These are phyloP conservation scores for Aegilops umbellulata DNA, from an alignment of 176 grass and related monocot genomes.

Conservation along the genomic window DNA sequence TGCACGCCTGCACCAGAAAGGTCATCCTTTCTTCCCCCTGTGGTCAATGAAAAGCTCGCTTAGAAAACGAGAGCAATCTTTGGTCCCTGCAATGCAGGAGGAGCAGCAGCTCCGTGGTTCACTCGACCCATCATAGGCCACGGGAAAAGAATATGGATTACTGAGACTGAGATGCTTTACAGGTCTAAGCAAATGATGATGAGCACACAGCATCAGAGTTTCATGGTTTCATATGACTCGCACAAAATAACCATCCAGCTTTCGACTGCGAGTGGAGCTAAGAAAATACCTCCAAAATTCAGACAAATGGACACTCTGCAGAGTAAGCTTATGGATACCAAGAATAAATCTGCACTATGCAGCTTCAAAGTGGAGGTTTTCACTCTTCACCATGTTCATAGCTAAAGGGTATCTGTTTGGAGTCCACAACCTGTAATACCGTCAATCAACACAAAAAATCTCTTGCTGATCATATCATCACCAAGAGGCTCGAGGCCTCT, in stretches of 20 bases:
- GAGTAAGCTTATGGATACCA: not conserved
- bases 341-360: not conserved
- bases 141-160: not conserved
- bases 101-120: conserved; percentile 7
- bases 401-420: too few species aligned
- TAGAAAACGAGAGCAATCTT: conserved; percentile 21
- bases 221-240: conserved; percentile 15
- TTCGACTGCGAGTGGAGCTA: not conserved
- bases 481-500: too few species aligned
- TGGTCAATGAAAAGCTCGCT: conserved; percentile 45
- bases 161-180: conserved; percentile 5
- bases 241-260: not conserved
- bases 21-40: conserved; percentile 14
- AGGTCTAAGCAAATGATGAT: conserved; percentile 20
- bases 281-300: conserved; percentile 9
- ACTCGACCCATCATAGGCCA: conserved; percentile 3
- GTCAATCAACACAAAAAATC: not conserved
- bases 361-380: not conserved
- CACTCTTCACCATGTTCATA: too few species aligned
- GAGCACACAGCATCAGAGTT: not conserved
- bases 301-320: not conserved
- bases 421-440: not conserved
- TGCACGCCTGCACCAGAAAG: conserved; percentile 38
- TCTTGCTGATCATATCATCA: not conserved
- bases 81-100: conserved; percentile 26